phyloP scores from a whole-genome alignment of 139 green algal species.

The Zygnema circumcarinatum region DNA sequence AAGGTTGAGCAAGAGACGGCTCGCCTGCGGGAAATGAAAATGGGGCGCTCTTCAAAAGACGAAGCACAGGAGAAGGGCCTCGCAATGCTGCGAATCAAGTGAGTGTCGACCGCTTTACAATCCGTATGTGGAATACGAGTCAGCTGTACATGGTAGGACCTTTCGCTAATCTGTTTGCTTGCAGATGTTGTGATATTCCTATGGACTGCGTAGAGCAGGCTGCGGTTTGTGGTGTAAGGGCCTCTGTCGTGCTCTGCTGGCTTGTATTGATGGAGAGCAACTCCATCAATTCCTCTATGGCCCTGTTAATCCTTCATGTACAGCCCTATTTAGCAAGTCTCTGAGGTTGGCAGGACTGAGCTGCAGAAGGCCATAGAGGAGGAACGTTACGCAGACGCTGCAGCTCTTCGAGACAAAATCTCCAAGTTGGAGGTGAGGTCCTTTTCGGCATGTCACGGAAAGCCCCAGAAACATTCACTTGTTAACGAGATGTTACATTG shows the following conservation, averaged over 20 bases:
- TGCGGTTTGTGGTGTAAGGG: no score
- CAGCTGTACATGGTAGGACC: background rate
- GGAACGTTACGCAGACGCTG: conserved; percentile 64
- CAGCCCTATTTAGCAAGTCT: conserved; percentile 24
- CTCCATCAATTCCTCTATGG: no score
- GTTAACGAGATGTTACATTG: background rate
- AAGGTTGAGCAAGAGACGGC: conserved; percentile 52
- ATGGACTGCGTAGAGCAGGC: no score
- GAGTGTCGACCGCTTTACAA: background rate
- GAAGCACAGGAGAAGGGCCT: conserved; percentile 41
- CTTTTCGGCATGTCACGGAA: background rate
- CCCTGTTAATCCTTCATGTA: no score
- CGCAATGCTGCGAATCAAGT: conserved; percentile 38
- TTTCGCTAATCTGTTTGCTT: background rate
- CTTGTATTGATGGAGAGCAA: no score
- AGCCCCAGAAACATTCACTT: background rate
- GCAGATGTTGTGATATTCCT: background rate
- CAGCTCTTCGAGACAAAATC: conserved; percentile 57
- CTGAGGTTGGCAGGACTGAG: conserved; percentile 28
- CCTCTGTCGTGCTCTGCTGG: no score
- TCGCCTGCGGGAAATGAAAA: conserved; percentile 43
- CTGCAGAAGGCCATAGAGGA: conserved; percentile 65
- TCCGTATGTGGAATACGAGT: background rate
- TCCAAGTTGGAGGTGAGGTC: conserved; percentile 52
- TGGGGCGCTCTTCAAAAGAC: conserved; percentile 41